These are phyloP conservation scores for Lasiodiplodia sp. DNA, from an alignment of 2,329 filamentous ascomycete genomes.

Conservation along the genomic window DNA sequence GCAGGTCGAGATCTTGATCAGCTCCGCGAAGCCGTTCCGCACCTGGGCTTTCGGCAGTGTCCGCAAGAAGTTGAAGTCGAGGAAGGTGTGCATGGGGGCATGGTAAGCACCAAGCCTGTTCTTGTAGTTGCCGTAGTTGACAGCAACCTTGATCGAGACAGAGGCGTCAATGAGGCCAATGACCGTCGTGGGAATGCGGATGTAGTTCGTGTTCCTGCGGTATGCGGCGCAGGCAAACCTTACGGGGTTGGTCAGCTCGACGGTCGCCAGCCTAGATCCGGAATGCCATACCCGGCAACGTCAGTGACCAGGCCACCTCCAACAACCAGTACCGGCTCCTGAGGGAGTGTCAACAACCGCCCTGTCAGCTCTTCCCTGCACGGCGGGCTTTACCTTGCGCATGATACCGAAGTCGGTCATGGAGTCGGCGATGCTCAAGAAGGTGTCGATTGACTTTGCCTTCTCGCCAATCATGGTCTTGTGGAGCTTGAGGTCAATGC, in stretches of 20 bases:
- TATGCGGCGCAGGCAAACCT: constrained; percentile 76
- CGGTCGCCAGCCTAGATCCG: constrained; percentile 22
- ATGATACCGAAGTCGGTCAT: constrained; percentile 78
- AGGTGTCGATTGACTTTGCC: constrained; percentile 74
- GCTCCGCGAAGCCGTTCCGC: constrained; percentile 75
- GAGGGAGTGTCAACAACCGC: constrained; percentile 39
- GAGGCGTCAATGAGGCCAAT: constrained; percentile 79
- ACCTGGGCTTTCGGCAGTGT: constrained; percentile 72
- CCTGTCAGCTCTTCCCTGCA: constrained; percentile 41
- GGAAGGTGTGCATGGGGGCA: constrained; percentile 74
- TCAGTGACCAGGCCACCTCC: constrained; percentile 76
- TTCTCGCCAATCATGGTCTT: constrained; percentile 79
- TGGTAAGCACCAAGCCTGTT: constrained; percentile 77
- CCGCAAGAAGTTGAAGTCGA: constrained; percentile 76
- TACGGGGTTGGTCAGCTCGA: constrained; percentile 34
- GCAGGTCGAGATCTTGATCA: constrained; percentile 79
- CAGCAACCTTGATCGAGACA: constrained; percentile 79
- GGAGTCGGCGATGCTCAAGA: constrained; percentile 73
- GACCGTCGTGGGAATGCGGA: constrained; percentile 76
- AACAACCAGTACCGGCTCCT: constrained; percentile 70
- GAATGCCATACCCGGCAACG: constrained; percentile 69
- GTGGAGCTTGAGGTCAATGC: constrained; percentile 69
- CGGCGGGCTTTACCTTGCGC: constrained; percentile 55
- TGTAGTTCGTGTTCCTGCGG: constrained; percentile 75
- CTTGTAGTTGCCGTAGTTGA: constrained; percentile 80